phyloP scores from a whole-genome alignment of 1,139 yeast species.

The Entelexis paramagnoliae region DNA sequence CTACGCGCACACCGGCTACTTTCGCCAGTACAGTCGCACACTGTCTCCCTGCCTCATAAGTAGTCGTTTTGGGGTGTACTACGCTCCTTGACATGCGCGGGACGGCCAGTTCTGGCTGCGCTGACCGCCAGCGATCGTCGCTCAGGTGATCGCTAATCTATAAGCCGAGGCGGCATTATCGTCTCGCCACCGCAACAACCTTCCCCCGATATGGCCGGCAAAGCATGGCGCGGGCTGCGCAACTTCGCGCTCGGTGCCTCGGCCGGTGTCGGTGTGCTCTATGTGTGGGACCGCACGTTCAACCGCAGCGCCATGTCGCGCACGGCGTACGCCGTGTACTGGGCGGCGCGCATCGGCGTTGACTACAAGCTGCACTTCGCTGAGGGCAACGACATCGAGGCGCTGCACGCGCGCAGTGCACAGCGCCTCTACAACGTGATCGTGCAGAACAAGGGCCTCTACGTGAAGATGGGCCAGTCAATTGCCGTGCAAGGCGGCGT shows the following conservation, averaged over 20 bases:
- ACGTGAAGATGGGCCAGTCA: slow-evolving; percentile 67
- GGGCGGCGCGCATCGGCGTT: slow-evolving; percentile 44
- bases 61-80: too few relatives aligned
- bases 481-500: slow-evolving; percentile 60
- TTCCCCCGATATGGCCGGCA: slow-evolving; percentile 4
- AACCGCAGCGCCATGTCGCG: slow-evolving; percentile 45
- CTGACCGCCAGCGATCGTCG: too few relatives aligned
- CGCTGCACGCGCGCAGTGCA: slow-evolving; percentile 52
- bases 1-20: too few relatives aligned
- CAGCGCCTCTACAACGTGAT: slow-evolving; percentile 46
- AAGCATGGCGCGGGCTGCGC: slow-evolving; percentile 1
- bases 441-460: slow-evolving; percentile 54
- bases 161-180: not conserved
- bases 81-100: too few relatives aligned
- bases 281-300: slow-evolving; percentile 22
- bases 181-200: not conserved
- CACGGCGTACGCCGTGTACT: slow-evolving; percentile 43
- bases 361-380: slow-evolving; percentile 47
- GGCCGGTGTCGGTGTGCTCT: slow-evolving; percentile 13
- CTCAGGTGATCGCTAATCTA: too few relatives aligned
- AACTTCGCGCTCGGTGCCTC: slow-evolving; percentile 1
- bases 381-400: slow-evolving; percentile 38
- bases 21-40: too few relatives aligned
- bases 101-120: too few relatives aligned
- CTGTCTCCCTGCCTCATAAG: too few relatives aligned